Percentiles rank a stretch among this genome's conserved stretches.
Evolutionary conservation across 805 yeast genomes (phyloP).

Genomic region (Schwanniomyces polymorphus): DNA sequence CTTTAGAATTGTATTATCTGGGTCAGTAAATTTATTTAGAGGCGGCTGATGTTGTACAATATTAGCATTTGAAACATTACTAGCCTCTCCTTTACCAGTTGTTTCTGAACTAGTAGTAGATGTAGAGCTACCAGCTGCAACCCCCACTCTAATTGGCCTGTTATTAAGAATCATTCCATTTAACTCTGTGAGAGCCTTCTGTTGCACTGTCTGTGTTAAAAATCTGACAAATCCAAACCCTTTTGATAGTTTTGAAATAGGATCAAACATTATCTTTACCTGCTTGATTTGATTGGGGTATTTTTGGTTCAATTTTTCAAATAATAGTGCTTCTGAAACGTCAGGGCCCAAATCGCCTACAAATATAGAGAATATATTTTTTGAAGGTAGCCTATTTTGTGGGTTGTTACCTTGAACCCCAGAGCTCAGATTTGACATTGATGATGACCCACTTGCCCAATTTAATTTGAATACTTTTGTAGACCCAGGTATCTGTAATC

Average conservation of each 20-base stretch:
- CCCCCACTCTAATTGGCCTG: slow-evolving; percentile 72
- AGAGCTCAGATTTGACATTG: slow-evolving; percentile 1
- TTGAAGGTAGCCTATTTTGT: neutral
- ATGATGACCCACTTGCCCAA: slow-evolving; percentile 64
- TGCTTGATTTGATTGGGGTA: slow-evolving; percentile 69
- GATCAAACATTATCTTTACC: slow-evolving; percentile 79
- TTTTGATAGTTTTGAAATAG: slow-evolving; percentile 64
- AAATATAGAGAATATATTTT: slow-evolving; percentile 55
- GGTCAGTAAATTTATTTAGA: slow-evolving; percentile 70
- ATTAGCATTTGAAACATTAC: slow-evolving; percentile 17
- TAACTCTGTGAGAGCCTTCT: slow-evolving; percentile 75
- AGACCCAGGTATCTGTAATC: slow-evolving; percentile 67
- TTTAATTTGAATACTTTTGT: slow-evolving; percentile 65
- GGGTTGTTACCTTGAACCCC: slow-evolving; percentile 10
- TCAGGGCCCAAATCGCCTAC: slow-evolving; percentile 83
- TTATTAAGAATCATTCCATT: slow-evolving; percentile 73
- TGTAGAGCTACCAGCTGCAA: slow-evolving; percentile 34
- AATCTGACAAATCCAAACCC: slow-evolving; percentile 93
- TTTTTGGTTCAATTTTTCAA: slow-evolving; percentile 63
- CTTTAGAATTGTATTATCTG: slow-evolving; percentile 74
- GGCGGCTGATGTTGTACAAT: slow-evolving; percentile 51
- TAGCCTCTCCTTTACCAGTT: slow-evolving; percentile 6
- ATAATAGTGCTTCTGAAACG: slow-evolving; percentile 64
- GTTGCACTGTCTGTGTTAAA: slow-evolving; percentile 61
- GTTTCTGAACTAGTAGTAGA: slow-evolving; percentile 3